A percentile compares a stretch with the other conserved stretches of the same genome.
phyloP scores from a whole-genome alignment of 495 filamentous ascomycete species.

The Podospora didyma region DNA sequence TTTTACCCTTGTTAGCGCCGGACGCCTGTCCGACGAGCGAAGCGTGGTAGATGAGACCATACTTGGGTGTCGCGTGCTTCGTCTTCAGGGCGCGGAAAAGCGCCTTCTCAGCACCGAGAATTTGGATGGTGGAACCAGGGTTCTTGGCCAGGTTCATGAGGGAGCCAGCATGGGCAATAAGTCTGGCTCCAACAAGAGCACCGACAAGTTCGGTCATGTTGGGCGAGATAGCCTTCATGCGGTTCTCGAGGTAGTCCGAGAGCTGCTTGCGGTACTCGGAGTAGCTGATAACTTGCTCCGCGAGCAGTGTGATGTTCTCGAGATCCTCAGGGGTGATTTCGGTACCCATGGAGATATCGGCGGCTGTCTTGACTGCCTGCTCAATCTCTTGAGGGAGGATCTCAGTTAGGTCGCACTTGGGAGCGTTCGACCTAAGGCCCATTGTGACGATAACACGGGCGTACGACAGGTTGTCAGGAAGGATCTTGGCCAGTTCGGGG shows the following conservation, averaged over 20 bases:
- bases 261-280: conserved; percentile 86
- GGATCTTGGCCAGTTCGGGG: conserved; percentile 91
- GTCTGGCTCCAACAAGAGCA: conserved; percentile 87
- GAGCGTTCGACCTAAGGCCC: conserved; percentile 78
- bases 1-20: conserved; percentile 98
- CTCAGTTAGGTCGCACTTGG: conserved; percentile 75
- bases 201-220: conserved; percentile 94
- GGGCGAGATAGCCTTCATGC: conserved; percentile 95
- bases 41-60: conserved; percentile 97
- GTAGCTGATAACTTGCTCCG: conserved; percentile 88
- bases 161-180: conserved; percentile 94
- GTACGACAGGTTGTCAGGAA: conserved; percentile 97
- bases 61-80: conserved; percentile 99
- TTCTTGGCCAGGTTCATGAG: conserved; percentile 95
- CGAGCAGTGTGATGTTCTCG: conserved; percentile 82
- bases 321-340: conserved; percentile 89
- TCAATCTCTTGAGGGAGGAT: conserved; percentile 97
- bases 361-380: conserved; percentile 82
- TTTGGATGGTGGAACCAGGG: conserved; percentile 93
- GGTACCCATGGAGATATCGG: conserved; percentile 96
- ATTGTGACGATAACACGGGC: conserved; percentile 78
- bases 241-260: conserved; percentile 79
- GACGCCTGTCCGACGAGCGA: conserved; percentile 94
- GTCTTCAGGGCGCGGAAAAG: conserved; percentile 98
- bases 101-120: conserved; percentile 97